phyloP scores from a whole-genome alignment of 768 basidiomycete genomes.

The Collybia mongolica region DNA sequence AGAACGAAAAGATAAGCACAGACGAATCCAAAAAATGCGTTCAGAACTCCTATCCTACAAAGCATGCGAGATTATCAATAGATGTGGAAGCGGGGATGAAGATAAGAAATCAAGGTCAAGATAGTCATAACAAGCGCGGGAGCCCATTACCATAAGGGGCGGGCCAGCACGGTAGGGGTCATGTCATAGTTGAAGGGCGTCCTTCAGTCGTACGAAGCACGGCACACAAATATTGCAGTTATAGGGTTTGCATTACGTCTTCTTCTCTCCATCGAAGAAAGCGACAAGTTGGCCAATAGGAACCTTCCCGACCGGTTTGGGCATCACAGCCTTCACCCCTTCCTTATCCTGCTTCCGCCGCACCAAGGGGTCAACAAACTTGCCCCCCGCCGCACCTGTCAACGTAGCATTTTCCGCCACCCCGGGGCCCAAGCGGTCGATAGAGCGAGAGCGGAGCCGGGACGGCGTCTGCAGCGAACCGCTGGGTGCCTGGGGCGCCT shows the following conservation, averaged over 20 bases:
- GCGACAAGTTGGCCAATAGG: conserved; percentile 78
- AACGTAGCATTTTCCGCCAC: conserved; percentile 2
- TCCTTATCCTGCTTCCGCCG: conserved; percentile 64
- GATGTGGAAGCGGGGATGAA: too few species aligned
- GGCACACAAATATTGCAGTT: too few species aligned
- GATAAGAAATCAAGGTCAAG: too few species aligned
- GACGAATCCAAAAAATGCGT: too few species aligned
- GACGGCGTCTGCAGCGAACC: conserved; percentile 30
- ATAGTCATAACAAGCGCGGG: too few species aligned
- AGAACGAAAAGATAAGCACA: too few species aligned
- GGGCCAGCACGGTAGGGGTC: too few species aligned
- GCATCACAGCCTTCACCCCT: conserved; percentile 40
- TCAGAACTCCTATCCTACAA: too few species aligned
- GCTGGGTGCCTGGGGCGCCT: conserved; percentile 24
- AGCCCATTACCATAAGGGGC: too few species aligned
- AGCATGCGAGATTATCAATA: too few species aligned
- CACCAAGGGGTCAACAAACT: conserved; percentile 78
- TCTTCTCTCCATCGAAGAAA: conserved; percentile 70
- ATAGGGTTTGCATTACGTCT: conserved; percentile 6
- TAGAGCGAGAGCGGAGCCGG: conserved; percentile 39
- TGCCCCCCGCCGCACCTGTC: conserved; percentile 30
- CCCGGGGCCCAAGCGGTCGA: conserved; percentile 22
- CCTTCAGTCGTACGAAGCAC: too few species aligned
- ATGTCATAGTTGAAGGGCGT: too few species aligned
- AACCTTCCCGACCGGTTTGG: conserved; percentile 57